Evolutionary conservation across 441 rosid species (phyloP), one percentile per base, ranked within the genome.

Genomic region (Brassica balearica): DNA sequence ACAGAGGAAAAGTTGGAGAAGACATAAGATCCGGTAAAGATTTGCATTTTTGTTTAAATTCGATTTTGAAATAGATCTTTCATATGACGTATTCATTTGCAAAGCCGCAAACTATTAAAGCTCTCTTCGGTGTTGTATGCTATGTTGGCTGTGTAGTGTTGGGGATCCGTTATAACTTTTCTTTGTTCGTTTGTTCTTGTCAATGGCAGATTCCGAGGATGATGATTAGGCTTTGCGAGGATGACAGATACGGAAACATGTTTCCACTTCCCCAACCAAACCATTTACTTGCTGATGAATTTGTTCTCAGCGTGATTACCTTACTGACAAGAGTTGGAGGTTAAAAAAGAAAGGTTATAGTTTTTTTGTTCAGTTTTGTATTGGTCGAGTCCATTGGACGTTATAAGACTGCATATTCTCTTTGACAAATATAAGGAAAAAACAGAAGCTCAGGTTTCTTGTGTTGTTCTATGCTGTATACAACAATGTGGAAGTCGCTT

Each of bases 1-100:
- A 95, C 84, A 89, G 90, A 67, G 95, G 98, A 84, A 82, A 85
- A 84, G 93, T 95, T 19, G 99, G 95, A 62, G 98, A 93, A 85
- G 98, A 91, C 79, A 90, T 93, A 76, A 87, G 98, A 93, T 91
- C 96, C 29, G 98, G 41, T 36, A 36, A 29, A 4, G 6, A 4
- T 29, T 29, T 29, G 34, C 5, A 29, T 1, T 29, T 29, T 29
- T 29, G 34, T 29, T 29, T 29, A 29, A 29, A 29, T 5, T 29
- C 34, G 34, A 5, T 29, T 29, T 29, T 29, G 34, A 29, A 29
- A 29, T 29, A 29, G 34, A 29, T 29, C 34, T 29, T 29, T 29
- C 34, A 12, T 15, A 43, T 23, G 22, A 12, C 15, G 4, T 46
- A n/a, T 7, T 27, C 53, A 46, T 6, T 46, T 46, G 53, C 53